Evolutionary conservation across 2,329 filamentous ascomycete genomes (phyloP).

Genomic region (Cladophialophora psammophila): DNA sequence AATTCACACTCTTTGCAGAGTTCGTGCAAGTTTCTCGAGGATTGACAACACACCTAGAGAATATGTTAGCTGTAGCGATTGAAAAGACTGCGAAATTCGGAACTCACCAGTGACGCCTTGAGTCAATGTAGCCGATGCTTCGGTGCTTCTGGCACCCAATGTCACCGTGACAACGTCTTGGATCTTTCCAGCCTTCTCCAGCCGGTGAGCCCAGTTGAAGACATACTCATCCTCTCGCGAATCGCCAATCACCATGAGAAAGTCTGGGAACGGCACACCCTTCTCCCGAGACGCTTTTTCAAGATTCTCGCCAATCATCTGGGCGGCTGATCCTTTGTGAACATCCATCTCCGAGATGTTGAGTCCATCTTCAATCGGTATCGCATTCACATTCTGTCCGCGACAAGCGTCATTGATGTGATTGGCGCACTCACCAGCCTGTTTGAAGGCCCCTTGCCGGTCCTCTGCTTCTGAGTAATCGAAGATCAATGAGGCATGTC

Average conservation of each 20-base stretch:
- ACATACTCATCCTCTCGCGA: constrained; percentile 92
- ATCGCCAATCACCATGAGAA: constrained; percentile 87
- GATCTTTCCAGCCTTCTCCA: constrained; percentile 66
- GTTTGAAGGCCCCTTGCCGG: constrained; percentile 73
- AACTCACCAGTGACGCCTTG: constrained; percentile 83
- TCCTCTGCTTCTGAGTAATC: constrained; percentile 87
- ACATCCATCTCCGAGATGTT: constrained; percentile 85
- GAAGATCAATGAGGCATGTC: constrained; percentile 90
- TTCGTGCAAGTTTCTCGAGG: constrained; percentile 31
- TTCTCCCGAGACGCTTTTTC: constrained; percentile 58
- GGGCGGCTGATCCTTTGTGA: constrained; percentile 85
- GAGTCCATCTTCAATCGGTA: constrained; percentile 79
- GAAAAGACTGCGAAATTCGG: background rate
- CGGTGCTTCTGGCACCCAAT: constrained; percentile 84
- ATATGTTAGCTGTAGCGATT: background rate
- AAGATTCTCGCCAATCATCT: constrained; percentile 71
- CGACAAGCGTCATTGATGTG: constrained; percentile 96
- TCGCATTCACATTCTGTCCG: constrained; percentile 80
- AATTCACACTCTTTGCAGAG: constrained; percentile 5
- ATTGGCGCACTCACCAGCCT: constrained; percentile 87
- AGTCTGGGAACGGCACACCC: constrained; percentile 67
- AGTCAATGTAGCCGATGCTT: constrained; percentile 82
- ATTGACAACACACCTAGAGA: constrained; percentile 33
- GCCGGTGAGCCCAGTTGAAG: constrained; percentile 89
- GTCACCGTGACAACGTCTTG: constrained; percentile 83